phyloP scores from a whole-genome alignment of 306 rosid species.

The Vigna reflexopilosa region DNA sequence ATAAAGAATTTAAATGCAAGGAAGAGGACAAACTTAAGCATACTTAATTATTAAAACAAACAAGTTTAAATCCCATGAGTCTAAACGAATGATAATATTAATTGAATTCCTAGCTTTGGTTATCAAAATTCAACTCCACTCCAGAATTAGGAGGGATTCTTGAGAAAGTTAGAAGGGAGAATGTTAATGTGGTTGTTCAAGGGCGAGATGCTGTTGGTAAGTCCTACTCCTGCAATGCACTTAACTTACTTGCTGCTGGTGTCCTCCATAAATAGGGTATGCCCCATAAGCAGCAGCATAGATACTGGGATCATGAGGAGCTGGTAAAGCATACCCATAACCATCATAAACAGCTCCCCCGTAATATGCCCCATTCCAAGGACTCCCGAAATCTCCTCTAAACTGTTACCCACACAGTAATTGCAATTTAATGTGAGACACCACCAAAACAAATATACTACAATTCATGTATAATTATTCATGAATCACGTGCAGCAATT shows the following conservation, averaged over 20 bases:
- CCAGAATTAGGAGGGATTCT: conserved; percentile 80
- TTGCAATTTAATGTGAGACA: conserved; percentile 21
- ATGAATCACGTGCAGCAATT: too few relatives aligned
- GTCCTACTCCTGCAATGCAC: conserved; percentile 41
- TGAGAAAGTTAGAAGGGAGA: conserved; percentile 55
- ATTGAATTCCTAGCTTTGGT: conserved; percentile 63
- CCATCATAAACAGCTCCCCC: conserved; percentile 90
- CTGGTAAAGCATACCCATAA: conserved; percentile 81
- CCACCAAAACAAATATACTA: conserved; percentile 1
- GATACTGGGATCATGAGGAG: conserved; percentile 82
- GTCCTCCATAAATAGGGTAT: conserved; percentile 85
- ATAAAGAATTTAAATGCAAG: neutral
- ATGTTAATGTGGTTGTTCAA: conserved; percentile 38
- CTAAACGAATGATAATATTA: conserved; percentile 58
- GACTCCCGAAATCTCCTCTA: conserved; percentile 74
- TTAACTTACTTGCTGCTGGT: conserved; percentile 97
- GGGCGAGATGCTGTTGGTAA: conserved; percentile 47
- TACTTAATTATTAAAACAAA: conserved; percentile 48
- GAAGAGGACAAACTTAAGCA: conserved; percentile 24
- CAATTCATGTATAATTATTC: too few relatives aligned
- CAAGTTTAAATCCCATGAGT: conserved; percentile 48
- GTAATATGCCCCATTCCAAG: conserved; percentile 83
- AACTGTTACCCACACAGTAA: conserved; percentile 54
- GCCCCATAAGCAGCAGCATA: conserved; percentile 90
- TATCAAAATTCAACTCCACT: conserved; percentile 88